These are phyloP conservation scores for Polytolypa hystricis DNA, from an alignment of 2,329 filamentous ascomycete genomes.

Conservation along the genomic window DNA sequence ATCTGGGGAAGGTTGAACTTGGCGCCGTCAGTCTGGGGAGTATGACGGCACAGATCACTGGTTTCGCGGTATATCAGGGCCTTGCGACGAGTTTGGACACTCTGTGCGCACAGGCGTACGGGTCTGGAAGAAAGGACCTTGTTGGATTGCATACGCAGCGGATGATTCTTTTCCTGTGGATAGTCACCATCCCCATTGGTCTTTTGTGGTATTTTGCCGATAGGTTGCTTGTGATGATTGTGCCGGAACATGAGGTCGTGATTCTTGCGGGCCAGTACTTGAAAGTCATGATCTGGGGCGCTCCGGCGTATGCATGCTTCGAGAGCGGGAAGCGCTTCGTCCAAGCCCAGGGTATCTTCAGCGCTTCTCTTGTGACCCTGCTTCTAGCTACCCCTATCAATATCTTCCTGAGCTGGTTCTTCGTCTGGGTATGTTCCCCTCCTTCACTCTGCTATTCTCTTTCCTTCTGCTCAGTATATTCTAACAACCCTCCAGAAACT, in stretches of 20 bases:
- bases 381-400: constrained; percentile 74
- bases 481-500: constrained; percentile 30
- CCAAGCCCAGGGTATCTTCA: constrained; percentile 80
- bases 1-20: constrained; percentile 59
- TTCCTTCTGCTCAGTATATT: neutral
- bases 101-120: constrained; percentile 86
- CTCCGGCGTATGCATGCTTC: constrained; percentile 65
- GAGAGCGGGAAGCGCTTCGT: constrained; percentile 76
- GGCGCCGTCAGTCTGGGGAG: constrained; percentile 57
- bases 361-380: constrained; percentile 70
- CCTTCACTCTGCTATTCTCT: neutral
- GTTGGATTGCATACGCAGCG: constrained; percentile 75
- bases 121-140: constrained; percentile 77
- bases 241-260: constrained; percentile 62
- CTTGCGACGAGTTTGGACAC: constrained; percentile 85
- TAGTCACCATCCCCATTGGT: constrained; percentile 60
- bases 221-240: constrained; percentile 51
- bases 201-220: constrained; percentile 61
- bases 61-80: constrained; percentile 69
- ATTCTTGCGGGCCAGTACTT: constrained; percentile 62
- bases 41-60: constrained; percentile 73
- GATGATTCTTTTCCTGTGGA: constrained; percentile 67
- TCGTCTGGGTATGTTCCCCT: constrained; percentile 54
- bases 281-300: constrained; percentile 56
- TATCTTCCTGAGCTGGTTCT: constrained; percentile 66